A percentile compares a stretch with the other conserved stretches of the same genome.
Conservation (phyloP, 495 filamentous ascomycete genomes). For the Pyrenula aspistea region DNA sequence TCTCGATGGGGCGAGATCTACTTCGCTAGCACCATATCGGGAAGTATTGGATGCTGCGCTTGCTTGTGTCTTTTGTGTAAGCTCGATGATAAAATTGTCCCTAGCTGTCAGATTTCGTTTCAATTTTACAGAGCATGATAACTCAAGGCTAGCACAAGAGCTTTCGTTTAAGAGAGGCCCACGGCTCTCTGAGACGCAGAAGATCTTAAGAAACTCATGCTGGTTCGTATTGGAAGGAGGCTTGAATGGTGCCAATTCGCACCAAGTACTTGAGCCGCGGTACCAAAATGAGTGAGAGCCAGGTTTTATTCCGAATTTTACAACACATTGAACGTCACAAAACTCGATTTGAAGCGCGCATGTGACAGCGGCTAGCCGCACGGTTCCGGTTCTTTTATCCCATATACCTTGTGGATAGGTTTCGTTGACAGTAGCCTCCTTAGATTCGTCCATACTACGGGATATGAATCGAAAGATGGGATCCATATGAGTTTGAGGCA, state of each 20-base stretch:
- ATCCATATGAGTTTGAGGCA: neutral
- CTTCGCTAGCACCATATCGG: too few relatives aligned
- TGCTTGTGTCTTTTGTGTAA: neutral
- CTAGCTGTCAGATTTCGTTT: neutral
- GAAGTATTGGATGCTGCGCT: too few relatives aligned
- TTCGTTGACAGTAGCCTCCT: neutral
- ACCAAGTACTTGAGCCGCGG: neutral
- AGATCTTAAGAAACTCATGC: neutral
- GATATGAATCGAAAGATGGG: neutral
- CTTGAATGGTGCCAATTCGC: neutral
- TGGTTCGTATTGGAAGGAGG: neutral
- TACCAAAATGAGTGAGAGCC: neutral
- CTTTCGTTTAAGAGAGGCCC: neutral
- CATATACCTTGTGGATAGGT: neutral
- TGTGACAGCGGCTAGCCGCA: neutral
- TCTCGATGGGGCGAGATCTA: neutral
- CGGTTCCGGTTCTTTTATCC: neutral
- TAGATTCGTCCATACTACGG: neutral
- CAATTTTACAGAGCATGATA: neutral
- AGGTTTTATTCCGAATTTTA: neutral
- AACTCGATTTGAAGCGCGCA: neutral
- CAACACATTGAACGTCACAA: neutral
- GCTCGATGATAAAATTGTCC: neutral
- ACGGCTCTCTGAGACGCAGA: neutral
- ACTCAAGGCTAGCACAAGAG: neutral